Evolutionary conservation across 257 asterid species (phyloP), one percentile per base, ranked within the genome.

Genomic region (Nicotiana undulata): DNA sequence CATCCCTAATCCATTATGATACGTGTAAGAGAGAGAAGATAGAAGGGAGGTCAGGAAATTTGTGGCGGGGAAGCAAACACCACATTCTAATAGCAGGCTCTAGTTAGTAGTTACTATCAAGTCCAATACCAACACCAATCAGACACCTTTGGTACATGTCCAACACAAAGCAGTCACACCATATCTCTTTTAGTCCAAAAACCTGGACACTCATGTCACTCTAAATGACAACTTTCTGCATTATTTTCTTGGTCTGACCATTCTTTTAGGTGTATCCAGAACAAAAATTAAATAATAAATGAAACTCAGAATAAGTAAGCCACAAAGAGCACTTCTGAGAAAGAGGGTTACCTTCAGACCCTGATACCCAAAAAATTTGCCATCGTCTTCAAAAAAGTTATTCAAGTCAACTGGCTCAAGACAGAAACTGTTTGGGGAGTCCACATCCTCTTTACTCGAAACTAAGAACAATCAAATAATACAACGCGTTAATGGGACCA

Each of bases 341-440:
- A 22, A 16, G 9, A 3, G 56, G 24, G 32, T 63, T 87, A 96
- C 99, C 99, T 91, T 87, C 88, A 96, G 85, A 49, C 90, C 94
- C 86, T 85, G 86, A 81, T 92, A 92, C 44, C 99, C 99, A 80
- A 87, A 96, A 82, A 96, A 89, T 83, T 84, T 94, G 53, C 97
- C 97, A 16, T 90, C 98, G 28, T 89, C 97, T 77, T 85, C 98
- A 80, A 92, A 94, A 84, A 94, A 96, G 12, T 37, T 85, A 85
- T 83, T 90, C 84, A 96, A 82, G 85, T 94, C 98, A 89, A 94
- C 85, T 12, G 99, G 94, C 51, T 90, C 91, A 32, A 96, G 59
- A 78, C 75, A 84, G 85, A 84, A 94, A 83, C 92, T 84, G 83
- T 86, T 85, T 26, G 86, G 88, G 66, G 93, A 91, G 80, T 82